phyloP scores from a whole-genome alignment of 805 yeast genomes.

The Wickerhamomyces chaumierensis region DNA sequence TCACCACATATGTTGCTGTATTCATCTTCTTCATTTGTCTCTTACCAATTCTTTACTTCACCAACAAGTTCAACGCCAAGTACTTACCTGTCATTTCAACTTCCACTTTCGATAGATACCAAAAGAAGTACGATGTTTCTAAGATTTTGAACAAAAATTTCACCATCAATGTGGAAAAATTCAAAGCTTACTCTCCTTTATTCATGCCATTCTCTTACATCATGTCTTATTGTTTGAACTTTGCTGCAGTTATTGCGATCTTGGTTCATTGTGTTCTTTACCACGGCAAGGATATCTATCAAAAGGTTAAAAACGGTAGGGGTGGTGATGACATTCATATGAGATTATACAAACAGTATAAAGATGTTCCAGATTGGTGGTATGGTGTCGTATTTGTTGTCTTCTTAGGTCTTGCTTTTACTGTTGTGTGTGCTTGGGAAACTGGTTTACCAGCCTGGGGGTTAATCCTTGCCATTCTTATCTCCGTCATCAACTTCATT shows the following conservation, averaged over 20 bases:
- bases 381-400: conserved; percentile 21
- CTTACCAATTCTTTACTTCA: conserved; percentile 38
- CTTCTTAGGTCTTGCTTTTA: conserved; percentile 20
- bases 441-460: conserved; percentile 59
- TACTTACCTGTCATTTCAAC: conserved; percentile 48
- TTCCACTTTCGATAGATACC: conserved; percentile 38
- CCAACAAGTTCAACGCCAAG: conserved; percentile 46
- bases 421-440: conserved; percentile 24
- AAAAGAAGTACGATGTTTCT: conserved; percentile 32
- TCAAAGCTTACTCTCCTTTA: conserved; percentile 44
- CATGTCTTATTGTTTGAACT: conserved; percentile 41
- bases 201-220: conserved; percentile 49
- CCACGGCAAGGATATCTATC: conserved; percentile 44
- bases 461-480: conserved; percentile 41
- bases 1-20: conserved; percentile 33
- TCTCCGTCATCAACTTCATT: conserved; percentile 40
- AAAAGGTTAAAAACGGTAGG: conserved; percentile 26
- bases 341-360: conserved; percentile 42
- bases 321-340: conserved; percentile 36
- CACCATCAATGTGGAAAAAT: conserved; percentile 31
- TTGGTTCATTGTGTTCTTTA: conserved; percentile 47
- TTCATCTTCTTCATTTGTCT: conserved; percentile 38
- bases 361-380: conserved; percentile 57
- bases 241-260: conserved; percentile 55
- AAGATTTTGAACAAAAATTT: conserved; percentile 32